Conservation (phyloP, 805 yeast genomes). For the Jamesozyma piceae region DNA sequence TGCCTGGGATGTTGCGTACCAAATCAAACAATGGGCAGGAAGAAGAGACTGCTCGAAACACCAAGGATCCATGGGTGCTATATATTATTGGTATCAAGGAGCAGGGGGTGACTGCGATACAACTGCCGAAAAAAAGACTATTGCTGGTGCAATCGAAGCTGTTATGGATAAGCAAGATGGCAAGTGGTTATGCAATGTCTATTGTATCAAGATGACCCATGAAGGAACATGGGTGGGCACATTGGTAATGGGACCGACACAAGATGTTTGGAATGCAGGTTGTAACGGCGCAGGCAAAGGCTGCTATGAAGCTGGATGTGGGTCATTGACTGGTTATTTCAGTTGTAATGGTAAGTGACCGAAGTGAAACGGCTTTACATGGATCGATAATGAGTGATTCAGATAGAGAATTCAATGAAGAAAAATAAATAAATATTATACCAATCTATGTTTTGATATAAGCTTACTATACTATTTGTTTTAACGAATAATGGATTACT, state of each 20-base stretch:
- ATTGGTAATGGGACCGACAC: conserved; percentile 2
- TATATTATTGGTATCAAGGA: conserved; percentile 2
- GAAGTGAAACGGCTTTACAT: too few relatives aligned
- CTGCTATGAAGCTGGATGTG: too few relatives aligned
- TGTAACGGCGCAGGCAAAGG: conserved; percentile 3
- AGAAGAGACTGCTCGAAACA: conserved; percentile 1
- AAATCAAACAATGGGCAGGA: neutral
- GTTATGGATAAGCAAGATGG: conserved; percentile 2
- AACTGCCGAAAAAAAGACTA: conserved; percentile 1
- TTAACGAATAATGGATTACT: too few relatives aligned
- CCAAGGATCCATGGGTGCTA: conserved; percentile 1
- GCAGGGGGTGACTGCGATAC: conserved; percentile 1
- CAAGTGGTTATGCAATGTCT: conserved; percentile 3
- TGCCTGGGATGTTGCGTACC: conserved; percentile 1
- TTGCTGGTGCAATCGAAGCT: conserved; percentile 5
- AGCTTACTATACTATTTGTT: too few relatives aligned
- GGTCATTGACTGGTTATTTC: too few relatives aligned
- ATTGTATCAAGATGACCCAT: conserved; percentile 3
- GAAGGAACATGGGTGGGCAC: conserved; percentile 3
- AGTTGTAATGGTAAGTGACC: too few relatives aligned
- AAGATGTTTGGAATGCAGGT: neutral
- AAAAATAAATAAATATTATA: too few relatives aligned
- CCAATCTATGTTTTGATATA: too few relatives aligned
- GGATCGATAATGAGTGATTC: too few relatives aligned
- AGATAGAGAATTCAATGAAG: too few relatives aligned